Conservation (phyloP, 2,329 filamentous ascomycete genomes). For the Clonostachys byssicola region DNA sequence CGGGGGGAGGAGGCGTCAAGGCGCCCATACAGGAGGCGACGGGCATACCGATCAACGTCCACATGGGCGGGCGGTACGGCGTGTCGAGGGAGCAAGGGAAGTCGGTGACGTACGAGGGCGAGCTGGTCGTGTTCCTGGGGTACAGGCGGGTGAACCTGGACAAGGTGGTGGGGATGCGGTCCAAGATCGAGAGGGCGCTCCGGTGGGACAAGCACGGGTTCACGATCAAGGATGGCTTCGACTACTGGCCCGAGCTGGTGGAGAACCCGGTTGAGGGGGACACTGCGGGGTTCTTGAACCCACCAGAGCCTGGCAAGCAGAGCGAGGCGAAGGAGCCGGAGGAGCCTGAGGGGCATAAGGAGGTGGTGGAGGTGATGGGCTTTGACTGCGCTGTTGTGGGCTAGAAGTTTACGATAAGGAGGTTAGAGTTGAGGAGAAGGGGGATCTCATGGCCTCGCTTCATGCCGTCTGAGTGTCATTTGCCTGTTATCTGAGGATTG, state of each 20-base stretch:
- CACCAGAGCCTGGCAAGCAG: conserved; percentile 1
- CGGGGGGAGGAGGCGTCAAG: conserved; percentile 7
- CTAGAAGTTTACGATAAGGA: neutral
- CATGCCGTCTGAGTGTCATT: no score
- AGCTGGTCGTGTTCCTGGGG: conserved; percentile 19
- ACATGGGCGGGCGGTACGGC: conserved; percentile 7
- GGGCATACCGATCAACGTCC: conserved; percentile 8
- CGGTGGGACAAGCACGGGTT: conserved; percentile 34
- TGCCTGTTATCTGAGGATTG: no score
- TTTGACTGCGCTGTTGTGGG: conserved; percentile 7
- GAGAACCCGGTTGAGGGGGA: conserved; percentile 15
- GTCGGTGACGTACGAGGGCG: conserved; percentile 15
- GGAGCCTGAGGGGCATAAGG: neutral
- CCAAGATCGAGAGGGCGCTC: conserved; percentile 27
- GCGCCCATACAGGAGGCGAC: conserved; percentile 11
- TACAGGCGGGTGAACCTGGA: conserved; percentile 16
- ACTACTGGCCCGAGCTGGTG: conserved; percentile 17
- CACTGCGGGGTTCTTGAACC: conserved; percentile 9
- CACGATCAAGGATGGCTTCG: conserved; percentile 14
- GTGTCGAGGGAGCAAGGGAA: conserved; percentile 13
- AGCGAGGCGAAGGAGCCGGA: conserved; percentile 1
- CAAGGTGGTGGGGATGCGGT: conserved; percentile 15
- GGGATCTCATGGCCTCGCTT: no score
- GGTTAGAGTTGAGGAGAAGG: no score
- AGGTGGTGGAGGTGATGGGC: conserved; percentile 2